Percentiles rank a stretch among this genome's conserved stretches.
These are phyloP conservation scores for Botrytis aclada DNA, from an alignment of 2,329 filamentous ascomycete genomes.

Conservation along the genomic window DNA sequence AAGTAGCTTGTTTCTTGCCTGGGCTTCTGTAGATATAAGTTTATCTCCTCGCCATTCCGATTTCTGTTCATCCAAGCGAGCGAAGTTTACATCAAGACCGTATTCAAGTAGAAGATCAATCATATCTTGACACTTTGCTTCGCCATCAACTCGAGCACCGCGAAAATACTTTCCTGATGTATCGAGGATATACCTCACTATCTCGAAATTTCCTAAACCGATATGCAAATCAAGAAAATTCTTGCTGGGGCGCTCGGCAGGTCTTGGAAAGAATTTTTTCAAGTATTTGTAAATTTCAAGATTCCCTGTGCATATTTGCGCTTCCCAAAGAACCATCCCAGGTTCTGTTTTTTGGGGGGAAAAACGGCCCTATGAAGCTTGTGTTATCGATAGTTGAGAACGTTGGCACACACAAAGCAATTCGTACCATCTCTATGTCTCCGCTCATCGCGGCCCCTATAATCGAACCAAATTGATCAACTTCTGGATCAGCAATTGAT, in stretches of 20 bases:
- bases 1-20: neutral
- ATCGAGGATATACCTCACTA: neutral
- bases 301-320: neutral
- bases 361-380: constrained; percentile 13
- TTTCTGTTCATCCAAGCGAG: neutral
- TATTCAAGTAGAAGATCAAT: constrained; percentile 11
- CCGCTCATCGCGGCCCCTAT: neutral
- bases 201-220: neutral
- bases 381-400: neutral
- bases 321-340: neutral
- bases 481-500: neutral
- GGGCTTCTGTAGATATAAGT: neutral
- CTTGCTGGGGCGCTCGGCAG: accelerated
- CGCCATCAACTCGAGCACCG: too few relatives aligned
- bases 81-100: neutral
- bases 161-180: neutral
- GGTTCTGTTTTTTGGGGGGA: neutral
- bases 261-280: neutral
- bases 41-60: neutral
- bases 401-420: constrained; percentile 22
- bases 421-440: constrained; percentile 20
- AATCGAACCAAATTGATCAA: neutral
- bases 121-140: neutral
- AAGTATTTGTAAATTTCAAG: neutral
- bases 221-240: neutral